Conservation (phyloP, 164 flowering plant species). For the Macadamia integrifolia region DNA sequence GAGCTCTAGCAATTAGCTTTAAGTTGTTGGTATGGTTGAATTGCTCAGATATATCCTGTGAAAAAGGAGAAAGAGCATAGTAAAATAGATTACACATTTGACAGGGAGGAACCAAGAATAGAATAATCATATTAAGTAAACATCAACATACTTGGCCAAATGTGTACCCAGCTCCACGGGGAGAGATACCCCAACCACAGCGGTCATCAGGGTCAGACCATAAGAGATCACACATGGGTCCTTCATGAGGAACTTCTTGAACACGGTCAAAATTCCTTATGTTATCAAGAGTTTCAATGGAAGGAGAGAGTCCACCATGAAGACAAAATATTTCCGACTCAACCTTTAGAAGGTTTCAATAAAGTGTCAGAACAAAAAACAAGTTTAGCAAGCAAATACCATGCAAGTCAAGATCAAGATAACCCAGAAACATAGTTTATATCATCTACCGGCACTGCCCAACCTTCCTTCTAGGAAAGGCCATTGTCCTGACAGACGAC, state of each 20-base stretch:
- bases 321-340: conserved; percentile 96
- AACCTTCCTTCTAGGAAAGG: no score
- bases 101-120: not conserved
- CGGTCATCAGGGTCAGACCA: conserved; percentile 99
- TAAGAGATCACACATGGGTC: conserved; percentile 94
- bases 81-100: not conserved
- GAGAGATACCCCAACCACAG: conserved; percentile 99
- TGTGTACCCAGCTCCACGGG: conserved; percentile 95
- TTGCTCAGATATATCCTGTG: conserved; percentile 96
- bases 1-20: conserved; percentile 96
- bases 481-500: no score
- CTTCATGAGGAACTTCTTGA: conserved; percentile 98
- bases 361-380: no score
- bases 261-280: conserved; percentile 91
- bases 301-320: conserved; percentile 95
- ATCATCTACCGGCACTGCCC: no score
- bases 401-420: no score
- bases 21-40: conserved; percentile 88
- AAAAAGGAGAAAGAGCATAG: not conserved
- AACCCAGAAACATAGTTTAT: no score
- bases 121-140: not conserved
- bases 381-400: no score
- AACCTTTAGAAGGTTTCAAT: conserved; percentile 36
- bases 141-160: conserved; percentile 64
- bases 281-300: conserved; percentile 89